Base-by-base conservation (phyloP, 257 asterid species). In the Hygrophila difformis region DNA sequence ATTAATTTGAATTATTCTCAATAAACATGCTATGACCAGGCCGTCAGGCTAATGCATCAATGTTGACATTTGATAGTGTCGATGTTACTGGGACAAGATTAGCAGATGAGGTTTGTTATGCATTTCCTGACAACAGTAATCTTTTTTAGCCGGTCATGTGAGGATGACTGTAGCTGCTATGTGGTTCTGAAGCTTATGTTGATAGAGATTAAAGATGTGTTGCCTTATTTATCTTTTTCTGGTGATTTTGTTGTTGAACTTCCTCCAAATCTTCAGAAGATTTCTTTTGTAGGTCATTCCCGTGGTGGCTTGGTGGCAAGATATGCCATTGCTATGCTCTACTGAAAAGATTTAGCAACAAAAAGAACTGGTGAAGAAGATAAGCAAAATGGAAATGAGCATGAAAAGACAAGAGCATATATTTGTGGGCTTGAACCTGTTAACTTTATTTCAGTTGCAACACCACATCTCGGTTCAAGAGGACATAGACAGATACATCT, bases 221-320 rank as follows among this genome's bases (percentile, higher is more conserved):
- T 20, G 28, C 55, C n/a, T n/a, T n/a, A n/a, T n/a, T n/a, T n/a
- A n/a, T n/a, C n/a, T n/a, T 49, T 67, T 55, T 61, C 79, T 85
- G 96, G 94, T 89, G 62, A 47, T 71, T 45, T 82, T 55, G 82
- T 89, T 37, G 60, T 71, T 47, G 49, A 44, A 44, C 59, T 56
- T 33, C 76, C 82, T 64, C 69, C 85, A 28, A 63, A 47, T 51
- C 93, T 84, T 42, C 78, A 66, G 70, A 85, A 79, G 78, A 82
- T 89, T 65, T 89, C 96, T 45, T 81, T 89, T 51, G 69, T 89
- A 20, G 75, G 86, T 49, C 98, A 89, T 71, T 89, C 98, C 18
- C 93, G 85, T 19, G 98, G 98, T 65, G 98, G 98, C 38, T 69
- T 89, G 59, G 59, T 89, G 49, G 78, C 82, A 53, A 77, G 98